A percentile compares a stretch with the other conserved stretches of the same genome.
These are phyloP conservation scores for Trichoderma koningiopsis DNA, from an alignment of 2,329 filamentous ascomycete genomes.

Conservation along the genomic window DNA sequence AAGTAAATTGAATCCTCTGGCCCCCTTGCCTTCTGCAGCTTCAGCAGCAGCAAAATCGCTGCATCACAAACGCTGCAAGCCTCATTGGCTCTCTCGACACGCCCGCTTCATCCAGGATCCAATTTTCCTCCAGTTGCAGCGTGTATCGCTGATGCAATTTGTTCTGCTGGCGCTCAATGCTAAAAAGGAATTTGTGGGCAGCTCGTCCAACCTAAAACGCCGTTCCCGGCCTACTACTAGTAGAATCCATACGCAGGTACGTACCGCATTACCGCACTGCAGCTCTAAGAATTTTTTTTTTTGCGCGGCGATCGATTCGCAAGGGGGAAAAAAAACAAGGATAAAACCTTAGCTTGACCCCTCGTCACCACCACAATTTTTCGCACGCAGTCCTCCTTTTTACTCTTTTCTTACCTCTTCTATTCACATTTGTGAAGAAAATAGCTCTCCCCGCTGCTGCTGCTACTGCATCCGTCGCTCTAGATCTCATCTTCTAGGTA, in stretches of 20 bases:
- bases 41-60: background rate
- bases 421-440: background rate
- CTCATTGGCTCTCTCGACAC: background rate
- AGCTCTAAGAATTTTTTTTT: background rate
- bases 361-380: constrained; percentile 24
- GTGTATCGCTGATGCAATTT: background rate
- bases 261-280: constrained; percentile 3
- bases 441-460: background rate
- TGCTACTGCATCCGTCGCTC: background rate
- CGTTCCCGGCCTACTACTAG: constrained; percentile 5
- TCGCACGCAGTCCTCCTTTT: constrained; percentile 19
- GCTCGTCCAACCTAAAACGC: background rate
- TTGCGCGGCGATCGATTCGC: background rate
- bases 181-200: constrained; percentile 14
- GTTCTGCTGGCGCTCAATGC: background rate
- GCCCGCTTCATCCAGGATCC: background rate
- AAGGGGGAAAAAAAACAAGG: background rate
- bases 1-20: too few relatives aligned
- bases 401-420: background rate
- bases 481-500: constrained; percentile 16
- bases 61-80: background rate
- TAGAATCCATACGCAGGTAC: background rate
- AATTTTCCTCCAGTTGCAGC: background rate
- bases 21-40: background rate
- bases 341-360: constrained; percentile 24